Evolutionary conservation across 2,329 filamentous ascomycete species (phyloP).

Genomic region (Cordyceps javanica): DNA sequence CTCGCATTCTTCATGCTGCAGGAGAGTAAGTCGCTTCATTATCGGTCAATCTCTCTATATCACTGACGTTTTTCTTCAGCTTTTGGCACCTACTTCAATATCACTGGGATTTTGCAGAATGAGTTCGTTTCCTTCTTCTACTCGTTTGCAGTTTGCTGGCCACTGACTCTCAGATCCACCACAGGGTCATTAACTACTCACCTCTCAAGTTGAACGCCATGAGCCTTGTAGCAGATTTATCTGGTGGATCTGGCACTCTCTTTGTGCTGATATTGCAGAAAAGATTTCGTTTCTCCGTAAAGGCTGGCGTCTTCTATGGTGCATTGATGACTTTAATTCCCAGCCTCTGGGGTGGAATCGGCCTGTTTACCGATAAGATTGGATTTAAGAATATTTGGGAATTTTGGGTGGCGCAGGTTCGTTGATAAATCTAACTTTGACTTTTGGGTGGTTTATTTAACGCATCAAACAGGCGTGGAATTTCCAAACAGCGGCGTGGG

Average conservation of each 20-base stretch:
- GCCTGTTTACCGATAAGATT: slow-evolving; percentile 15
- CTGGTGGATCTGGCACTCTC: slow-evolving; percentile 16
- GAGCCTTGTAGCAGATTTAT: slow-evolving; percentile 16
- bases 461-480: slow-evolving; percentile 14
- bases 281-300: slow-evolving; percentile 18
- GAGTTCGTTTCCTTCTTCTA: slow-evolving; percentile 4
- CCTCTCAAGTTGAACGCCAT: slow-evolving; percentile 18
- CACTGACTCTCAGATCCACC: background rate
- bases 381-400: slow-evolving; percentile 18
- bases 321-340: slow-evolving; percentile 19
- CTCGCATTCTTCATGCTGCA: slow-evolving; percentile 19
- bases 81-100: slow-evolving; percentile 17
- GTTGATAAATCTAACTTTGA: no score
- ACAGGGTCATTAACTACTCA: slow-evolving; percentile 18
- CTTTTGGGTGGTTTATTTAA: background rate
- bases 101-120: slow-evolving; percentile 19
- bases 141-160: background rate
- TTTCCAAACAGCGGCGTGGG: slow-evolving; percentile 16
- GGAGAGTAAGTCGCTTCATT: slow-evolving; percentile 14
- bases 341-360: slow-evolving; percentile 17
- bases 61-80: slow-evolving; percentile 2
- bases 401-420: slow-evolving; percentile 15
- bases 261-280: slow-evolving; percentile 17
- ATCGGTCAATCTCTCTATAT: background rate
- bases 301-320: slow-evolving; percentile 18